These are phyloP conservation scores for Durio zibethinus DNA, from an alignment of 345 rosid species.

Conservation along the genomic window DNA sequence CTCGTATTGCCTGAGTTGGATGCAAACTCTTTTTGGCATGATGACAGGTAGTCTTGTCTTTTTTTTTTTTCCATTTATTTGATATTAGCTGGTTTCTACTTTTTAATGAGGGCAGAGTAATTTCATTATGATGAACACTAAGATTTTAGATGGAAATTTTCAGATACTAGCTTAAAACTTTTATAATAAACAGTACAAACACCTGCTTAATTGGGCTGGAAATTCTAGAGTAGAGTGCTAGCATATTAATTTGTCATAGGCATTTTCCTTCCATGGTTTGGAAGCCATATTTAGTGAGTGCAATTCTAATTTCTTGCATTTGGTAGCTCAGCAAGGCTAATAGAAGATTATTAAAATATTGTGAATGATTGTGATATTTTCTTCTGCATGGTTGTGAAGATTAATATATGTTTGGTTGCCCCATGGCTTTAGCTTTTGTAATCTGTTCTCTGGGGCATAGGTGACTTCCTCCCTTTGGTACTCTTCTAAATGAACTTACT, in stretches of 20 bases:
- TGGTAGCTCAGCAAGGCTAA: background rate
- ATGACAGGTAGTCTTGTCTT: constrained; percentile 67
- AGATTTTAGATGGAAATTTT: constrained; percentile 2
- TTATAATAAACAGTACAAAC: background rate
- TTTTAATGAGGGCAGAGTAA: background rate
- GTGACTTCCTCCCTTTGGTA: background rate
- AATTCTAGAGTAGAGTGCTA: background rate
- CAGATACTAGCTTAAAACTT: background rate
- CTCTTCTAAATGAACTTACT: background rate
- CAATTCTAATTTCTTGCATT: background rate
- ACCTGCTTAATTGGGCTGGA: background rate
- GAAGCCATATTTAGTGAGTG: background rate
- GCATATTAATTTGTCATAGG: background rate
- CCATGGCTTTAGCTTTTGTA: background rate
- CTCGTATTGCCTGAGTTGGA: constrained; percentile 97
- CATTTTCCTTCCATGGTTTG: background rate
- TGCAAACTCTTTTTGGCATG: constrained; percentile 99
- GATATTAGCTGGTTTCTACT: background rate
- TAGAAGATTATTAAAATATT: background rate
- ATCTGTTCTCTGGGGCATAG: background rate
- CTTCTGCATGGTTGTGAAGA: background rate
- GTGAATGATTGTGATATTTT: background rate
- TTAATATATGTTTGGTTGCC: background rate
- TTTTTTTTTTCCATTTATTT: background rate
- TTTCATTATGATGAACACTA: background rate